Conservation (phyloP, 2,329 filamentous ascomycete species). For the Colletotrichum sansevieriae region DNA sequence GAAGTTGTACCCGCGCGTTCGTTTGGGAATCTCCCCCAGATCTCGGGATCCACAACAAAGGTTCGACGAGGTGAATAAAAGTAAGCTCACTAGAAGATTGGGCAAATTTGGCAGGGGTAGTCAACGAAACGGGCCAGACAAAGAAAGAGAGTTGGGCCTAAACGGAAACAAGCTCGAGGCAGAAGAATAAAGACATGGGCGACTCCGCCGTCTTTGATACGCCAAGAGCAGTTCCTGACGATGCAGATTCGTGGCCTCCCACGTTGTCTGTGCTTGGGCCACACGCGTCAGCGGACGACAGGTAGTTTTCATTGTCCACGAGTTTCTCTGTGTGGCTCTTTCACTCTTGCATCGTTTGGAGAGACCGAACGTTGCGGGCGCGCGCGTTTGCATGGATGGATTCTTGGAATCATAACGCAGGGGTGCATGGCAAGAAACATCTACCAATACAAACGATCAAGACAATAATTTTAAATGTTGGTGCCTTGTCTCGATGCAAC, state of each 20-base stretch:
- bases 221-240: conserved; percentile 18
- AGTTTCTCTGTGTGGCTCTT: not conserved
- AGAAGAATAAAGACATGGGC: conserved; percentile 20
- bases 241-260: conserved; percentile 35
- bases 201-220: not conserved
- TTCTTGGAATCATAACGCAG: not conserved
- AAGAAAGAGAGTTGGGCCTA: conserved; percentile 5
- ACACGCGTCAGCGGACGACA: conserved; percentile 5
- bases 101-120: conserved; percentile 25
- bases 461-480: conserved; percentile 30
- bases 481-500: conserved; percentile 38
- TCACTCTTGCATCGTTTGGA: conserved; percentile 7
- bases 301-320: not conserved
- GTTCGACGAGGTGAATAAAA: too few species aligned
- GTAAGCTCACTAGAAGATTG: not conserved
- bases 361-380: not conserved
- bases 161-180: conserved; percentile 26
- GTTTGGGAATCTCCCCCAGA: too few species aligned
- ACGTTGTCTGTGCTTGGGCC: not conserved
- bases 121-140: not conserved
- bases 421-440: not conserved
- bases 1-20: too few species aligned
- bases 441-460: not conserved
- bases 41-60: too few species aligned
- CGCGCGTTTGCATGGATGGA: conserved; percentile 1